These are phyloP conservation scores for Filobasidium floriforme DNA, from an alignment of 768 basidiomycete genomes.

Conservation along the genomic window DNA sequence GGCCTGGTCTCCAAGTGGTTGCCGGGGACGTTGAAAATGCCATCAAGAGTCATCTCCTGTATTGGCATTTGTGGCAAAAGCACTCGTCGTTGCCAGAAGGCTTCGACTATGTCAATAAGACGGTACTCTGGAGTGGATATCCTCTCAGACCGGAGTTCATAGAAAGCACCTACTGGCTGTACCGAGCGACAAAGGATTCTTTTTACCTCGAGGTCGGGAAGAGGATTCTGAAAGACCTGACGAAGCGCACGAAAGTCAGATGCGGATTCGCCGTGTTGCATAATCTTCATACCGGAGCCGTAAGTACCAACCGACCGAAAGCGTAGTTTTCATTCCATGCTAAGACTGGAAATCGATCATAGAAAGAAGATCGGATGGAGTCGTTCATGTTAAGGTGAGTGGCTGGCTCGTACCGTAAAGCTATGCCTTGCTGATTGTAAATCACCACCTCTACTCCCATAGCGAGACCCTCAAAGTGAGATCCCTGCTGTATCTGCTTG, in stretches of 20 bases:
- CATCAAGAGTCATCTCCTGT: conserved; percentile 81
- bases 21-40: conserved; percentile 70
- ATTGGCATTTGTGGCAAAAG: conserved; percentile 87
- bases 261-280: conserved; percentile 79
- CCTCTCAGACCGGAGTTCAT: conserved; percentile 63
- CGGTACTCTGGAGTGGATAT: conserved; percentile 42
- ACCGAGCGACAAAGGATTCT: conserved; percentile 81
- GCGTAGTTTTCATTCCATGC: no score
- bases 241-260: conserved; percentile 63
- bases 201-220: conserved; percentile 90
- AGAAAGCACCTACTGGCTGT: conserved; percentile 94
- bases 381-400: conserved; percentile 91
- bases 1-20: conserved; percentile 78
- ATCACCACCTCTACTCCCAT: background rate
- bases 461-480: conserved; percentile 5
- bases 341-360: conserved; percentile 23
- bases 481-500: no score
- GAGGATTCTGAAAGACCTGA: conserved; percentile 68
- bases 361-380: conserved; percentile 90
- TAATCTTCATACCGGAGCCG: conserved; percentile 56
- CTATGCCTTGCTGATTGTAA: no score
- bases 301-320: conserved; percentile 14
- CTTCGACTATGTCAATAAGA: conserved; percentile 64
- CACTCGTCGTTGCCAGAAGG: conserved; percentile 86
- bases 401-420: no score